These are phyloP conservation scores for Dioscorea dumetorum DNA, from an alignment of 106 monocot species.

Conservation along the genomic window DNA sequence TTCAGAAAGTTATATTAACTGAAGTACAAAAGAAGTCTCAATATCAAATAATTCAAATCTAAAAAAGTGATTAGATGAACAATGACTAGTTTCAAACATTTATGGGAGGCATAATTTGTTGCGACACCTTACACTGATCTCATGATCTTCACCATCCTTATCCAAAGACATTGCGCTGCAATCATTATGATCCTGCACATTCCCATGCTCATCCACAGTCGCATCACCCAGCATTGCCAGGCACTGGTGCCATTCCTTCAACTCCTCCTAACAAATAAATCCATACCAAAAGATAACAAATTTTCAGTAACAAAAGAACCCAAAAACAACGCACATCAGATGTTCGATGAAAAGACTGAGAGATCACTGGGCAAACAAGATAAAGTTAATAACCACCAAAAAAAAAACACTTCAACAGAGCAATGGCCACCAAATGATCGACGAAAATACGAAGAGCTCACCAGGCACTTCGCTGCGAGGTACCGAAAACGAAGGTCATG, in stretches of 20 bases:
- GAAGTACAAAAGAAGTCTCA: neutral
- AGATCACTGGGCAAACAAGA: slow-evolving; percentile 48
- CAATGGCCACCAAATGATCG: neutral
- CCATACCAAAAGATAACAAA: no score
- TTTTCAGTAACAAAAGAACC: no score
- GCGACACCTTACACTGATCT: slow-evolving; percentile 48
- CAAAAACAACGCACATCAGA: neutral
- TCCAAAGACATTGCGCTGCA: slow-evolving; percentile 52
- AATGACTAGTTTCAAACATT: no score
- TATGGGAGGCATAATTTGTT: no score
- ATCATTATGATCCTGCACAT: slow-evolving; percentile 39
- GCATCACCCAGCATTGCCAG: slow-evolving; percentile 70
- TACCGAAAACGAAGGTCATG: slow-evolving; percentile 91
- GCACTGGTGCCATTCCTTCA: slow-evolving; percentile 84
- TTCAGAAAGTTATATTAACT: neutral
- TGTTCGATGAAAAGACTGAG: neutral
- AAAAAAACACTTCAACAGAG: no score
- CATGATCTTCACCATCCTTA: slow-evolving; percentile 66
- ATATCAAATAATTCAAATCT: no score
- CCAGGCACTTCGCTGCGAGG: slow-evolving; percentile 97
- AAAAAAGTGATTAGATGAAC: no score
- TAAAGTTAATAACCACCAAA: no score
- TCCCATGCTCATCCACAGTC: slow-evolving; percentile 69
- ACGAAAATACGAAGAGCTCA: slow-evolving; percentile 10
- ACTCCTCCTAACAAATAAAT: slow-evolving; percentile 45